phyloP scores from a whole-genome alignment of 2,329 filamentous ascomycete genomes.

The Monosporascus sp. region DNA sequence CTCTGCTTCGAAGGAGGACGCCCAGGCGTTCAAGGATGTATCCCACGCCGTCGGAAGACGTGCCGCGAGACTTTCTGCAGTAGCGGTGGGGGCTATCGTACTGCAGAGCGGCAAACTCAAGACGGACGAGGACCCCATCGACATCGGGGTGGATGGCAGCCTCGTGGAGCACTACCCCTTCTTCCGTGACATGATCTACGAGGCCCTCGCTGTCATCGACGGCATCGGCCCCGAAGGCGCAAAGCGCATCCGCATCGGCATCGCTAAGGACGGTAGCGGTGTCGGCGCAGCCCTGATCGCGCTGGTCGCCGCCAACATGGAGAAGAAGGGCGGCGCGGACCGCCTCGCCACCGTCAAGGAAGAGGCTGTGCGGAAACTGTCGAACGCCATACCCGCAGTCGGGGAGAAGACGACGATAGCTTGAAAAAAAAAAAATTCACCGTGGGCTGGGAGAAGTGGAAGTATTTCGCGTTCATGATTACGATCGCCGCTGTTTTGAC shows the following conservation, averaged over 20 bases:
- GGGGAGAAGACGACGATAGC: conserved; percentile 18
- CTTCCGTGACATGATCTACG: conserved; percentile 83
- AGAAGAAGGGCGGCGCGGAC: conserved; percentile 39
- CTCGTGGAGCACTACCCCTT: conserved; percentile 93
- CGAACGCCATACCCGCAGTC: conserved; percentile 16
- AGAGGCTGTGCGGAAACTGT: conserved; percentile 30
- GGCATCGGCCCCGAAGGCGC: conserved; percentile 75
- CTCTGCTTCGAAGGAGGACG: conserved; percentile 75
- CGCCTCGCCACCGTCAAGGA: conserved; percentile 37
- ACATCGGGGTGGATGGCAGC: conserved; percentile 91
- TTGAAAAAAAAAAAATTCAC: conserved; percentile 6
- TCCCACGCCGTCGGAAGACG: conserved; percentile 81
- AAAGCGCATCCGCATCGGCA: conserved; percentile 84
- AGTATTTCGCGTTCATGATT: conserved; percentile 1
- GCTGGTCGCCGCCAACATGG: conserved; percentile 70
- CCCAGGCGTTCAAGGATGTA: conserved; percentile 79
- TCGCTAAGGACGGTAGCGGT: conserved; percentile 93
- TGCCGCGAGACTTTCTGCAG: conserved; percentile 79
- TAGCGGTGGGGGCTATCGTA: conserved; percentile 80
- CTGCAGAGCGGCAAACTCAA: conserved; percentile 71
- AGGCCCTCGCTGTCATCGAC: conserved; percentile 70
- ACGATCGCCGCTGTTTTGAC: background rate
- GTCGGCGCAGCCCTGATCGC: conserved; percentile 96
- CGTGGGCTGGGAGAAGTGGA: background rate
- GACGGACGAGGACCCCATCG: conserved; percentile 64